These are phyloP conservation scores for Candida montana DNA, from an alignment of 805 yeast species.

Conservation along the genomic window DNA sequence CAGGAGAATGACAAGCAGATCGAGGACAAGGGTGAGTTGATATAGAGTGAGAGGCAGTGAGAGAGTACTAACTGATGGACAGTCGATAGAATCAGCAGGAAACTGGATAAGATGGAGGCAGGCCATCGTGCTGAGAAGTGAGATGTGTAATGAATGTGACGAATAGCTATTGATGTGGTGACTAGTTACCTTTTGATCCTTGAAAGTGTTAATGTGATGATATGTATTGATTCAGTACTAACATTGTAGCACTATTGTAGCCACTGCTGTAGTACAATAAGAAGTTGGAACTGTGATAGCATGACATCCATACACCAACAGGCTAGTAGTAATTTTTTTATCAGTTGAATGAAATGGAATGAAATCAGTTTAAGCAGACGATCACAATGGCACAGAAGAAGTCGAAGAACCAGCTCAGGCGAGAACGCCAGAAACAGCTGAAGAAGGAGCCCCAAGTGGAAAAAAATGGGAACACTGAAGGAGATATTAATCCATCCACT, in stretches of 20 bases:
- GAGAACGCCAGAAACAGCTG: slow-evolving; percentile 23
- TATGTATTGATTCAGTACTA: too few species aligned
- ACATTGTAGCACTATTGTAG: too few species aligned
- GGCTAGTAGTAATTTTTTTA: background rate
- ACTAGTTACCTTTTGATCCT: too few species aligned
- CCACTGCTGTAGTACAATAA: too few species aligned
- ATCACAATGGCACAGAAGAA: slow-evolving; percentile 22
- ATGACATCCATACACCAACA: background rate
- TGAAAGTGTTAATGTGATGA: too few species aligned
- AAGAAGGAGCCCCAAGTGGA: slow-evolving; percentile 8
- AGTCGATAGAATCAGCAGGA: slow-evolving; percentile 23
- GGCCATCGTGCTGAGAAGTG: slow-evolving; percentile 5
- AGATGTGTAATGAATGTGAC: background rate
- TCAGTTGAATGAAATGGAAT: too few species aligned
- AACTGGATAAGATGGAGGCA: slow-evolving; percentile 22
- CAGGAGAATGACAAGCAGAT: slow-evolving; percentile 22
- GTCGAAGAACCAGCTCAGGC: slow-evolving; percentile 33
- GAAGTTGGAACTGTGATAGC: background rate
- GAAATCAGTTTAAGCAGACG: too few species aligned
- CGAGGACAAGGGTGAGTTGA: slow-evolving; percentile 10
- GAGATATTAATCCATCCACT: too few species aligned
- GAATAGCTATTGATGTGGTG: background rate
- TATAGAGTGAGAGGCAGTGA: background rate
- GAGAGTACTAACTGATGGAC: slow-evolving; percentile 7
- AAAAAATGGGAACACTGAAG: too few species aligned